Evolutionary conservation across 2,329 filamentous ascomycete species (phyloP).

Genomic region (Penicillium hesseltinei): DNA sequence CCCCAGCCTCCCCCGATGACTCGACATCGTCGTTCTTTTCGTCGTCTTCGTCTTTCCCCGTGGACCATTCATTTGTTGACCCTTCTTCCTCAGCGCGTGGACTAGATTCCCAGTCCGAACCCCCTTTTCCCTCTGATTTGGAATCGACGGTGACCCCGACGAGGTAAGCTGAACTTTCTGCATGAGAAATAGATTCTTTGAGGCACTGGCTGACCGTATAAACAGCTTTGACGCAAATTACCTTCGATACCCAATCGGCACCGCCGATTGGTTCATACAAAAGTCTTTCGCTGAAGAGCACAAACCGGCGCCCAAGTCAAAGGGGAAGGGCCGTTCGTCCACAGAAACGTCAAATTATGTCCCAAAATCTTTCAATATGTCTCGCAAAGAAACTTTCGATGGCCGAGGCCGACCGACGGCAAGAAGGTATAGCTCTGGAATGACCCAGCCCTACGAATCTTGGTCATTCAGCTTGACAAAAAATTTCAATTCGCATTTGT

Average conservation of each 20-base stretch:
- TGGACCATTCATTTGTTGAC: constrained; percentile 54
- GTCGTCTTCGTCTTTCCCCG: constrained; percentile 49
- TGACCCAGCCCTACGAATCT: constrained; percentile 69
- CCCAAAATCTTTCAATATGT: constrained; percentile 50
- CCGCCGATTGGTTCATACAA: neutral
- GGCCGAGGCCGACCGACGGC: constrained; percentile 47
- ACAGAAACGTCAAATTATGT: constrained; percentile 24
- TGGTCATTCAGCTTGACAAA: constrained; percentile 71
- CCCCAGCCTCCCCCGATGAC: constrained; percentile 50
- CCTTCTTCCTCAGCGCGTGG: constrained; percentile 52
- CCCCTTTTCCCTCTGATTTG: neutral
- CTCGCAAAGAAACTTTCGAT: constrained; percentile 50
- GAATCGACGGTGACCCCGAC: constrained; percentile 20
- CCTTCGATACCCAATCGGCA: neutral
- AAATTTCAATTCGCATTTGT: constrained; percentile 74
- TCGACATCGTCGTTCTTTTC: constrained; percentile 42
- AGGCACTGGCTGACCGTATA: neutral
- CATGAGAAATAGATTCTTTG: neutral
- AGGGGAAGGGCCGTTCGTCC: neutral
- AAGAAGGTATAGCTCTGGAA: constrained; percentile 39
- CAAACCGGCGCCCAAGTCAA: constrained; percentile 3
- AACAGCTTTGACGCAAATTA: constrained; percentile 7
- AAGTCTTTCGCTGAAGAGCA: neutral
- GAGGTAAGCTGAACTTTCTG: constrained; percentile 8
- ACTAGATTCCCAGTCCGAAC: constrained; percentile 32